Conservation (phyloP, 805 yeast species). For the Hanseniaspora meyeri region DNA sequence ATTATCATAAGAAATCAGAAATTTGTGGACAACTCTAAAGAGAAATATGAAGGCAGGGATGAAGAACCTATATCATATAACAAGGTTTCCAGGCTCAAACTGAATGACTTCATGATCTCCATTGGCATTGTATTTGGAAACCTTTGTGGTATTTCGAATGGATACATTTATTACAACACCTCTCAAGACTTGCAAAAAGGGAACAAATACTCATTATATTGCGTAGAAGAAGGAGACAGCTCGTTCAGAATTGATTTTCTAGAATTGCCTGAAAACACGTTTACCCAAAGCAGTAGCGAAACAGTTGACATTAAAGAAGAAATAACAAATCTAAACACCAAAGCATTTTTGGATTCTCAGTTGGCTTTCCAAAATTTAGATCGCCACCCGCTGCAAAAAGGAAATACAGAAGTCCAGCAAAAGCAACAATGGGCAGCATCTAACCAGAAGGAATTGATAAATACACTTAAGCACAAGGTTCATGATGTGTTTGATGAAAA, state of each 20-base stretch:
- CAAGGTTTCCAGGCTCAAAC: background rate
- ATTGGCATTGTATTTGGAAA: conserved; percentile 15
- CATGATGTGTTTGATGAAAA: background rate
- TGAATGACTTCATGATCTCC: conserved; percentile 10
- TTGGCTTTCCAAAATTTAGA: background rate
- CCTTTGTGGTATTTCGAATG: conserved; percentile 9
- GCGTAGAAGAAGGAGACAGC: conserved; percentile 11
- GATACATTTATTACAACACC: conserved; percentile 13
- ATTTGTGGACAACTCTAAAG: background rate
- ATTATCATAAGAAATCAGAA: conserved; percentile 2
- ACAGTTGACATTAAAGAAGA: background rate
- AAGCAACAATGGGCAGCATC: background rate
- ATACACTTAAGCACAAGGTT: background rate
- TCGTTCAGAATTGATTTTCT: conserved; percentile 15
- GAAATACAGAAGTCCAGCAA: background rate
- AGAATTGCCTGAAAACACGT: background rate
- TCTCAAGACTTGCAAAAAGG: background rate
- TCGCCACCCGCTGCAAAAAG: background rate
- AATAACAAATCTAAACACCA: background rate
- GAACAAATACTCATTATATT: conserved; percentile 13
- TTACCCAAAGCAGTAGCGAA: background rate
- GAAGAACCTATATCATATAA: background rate
- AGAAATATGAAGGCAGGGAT: background rate
- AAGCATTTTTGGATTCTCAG: background rate
- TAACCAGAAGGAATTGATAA: background rate